Base-by-base conservation (phyloP, 345 rosid species). In the Eutrema yunnanense region DNA sequence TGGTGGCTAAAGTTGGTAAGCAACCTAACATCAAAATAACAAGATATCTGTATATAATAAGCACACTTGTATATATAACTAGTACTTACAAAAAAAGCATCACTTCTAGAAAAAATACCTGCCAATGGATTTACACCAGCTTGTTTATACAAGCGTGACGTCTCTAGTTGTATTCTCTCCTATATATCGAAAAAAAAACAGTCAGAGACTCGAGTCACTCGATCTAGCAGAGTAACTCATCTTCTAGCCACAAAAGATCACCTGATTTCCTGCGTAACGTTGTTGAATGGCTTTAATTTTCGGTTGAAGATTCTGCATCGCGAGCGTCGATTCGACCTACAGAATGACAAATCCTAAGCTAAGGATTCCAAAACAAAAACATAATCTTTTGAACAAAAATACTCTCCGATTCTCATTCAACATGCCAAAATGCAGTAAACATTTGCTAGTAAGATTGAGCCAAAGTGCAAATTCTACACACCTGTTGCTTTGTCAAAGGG, bases 291-390 rank as follows among this genome's bases (percentile, higher is more conserved):
- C 97, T 83, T 95, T 95, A 30, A 95, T 80, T 77, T 95, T 91
- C 3, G 97, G 99, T 79, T 95, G 97, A 71, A 95, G 96, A 71
- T 90, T 95, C 81, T 95, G 99, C 97, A 95, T 95, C 29, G 97
- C 97, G 4, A 95, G 62, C 6, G 99, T 91, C 43, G 99, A 95
- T 84, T 95, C 99, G 46, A 92, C 99, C 99, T 89, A 76, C 68
- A 80, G 0, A 80, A 2, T 11, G n/a, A 38, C 40, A 13, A 29
- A 6, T 13, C 26, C 13, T 37, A 51, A 52, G 61, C 71, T 10
- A 50, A 34, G 9, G 46, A 50, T 12, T 65, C 59, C 47, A 40
- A 43, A 51, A 34, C 43, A 12, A 53, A 58, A 19, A 16, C 51
- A 29, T 34, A 36, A 65, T 50, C 26, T 19, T 14, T 7, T 42